These are phyloP conservation scores for Populus alba DNA, from an alignment of 345 rosid genomes.

Conservation along the genomic window DNA sequence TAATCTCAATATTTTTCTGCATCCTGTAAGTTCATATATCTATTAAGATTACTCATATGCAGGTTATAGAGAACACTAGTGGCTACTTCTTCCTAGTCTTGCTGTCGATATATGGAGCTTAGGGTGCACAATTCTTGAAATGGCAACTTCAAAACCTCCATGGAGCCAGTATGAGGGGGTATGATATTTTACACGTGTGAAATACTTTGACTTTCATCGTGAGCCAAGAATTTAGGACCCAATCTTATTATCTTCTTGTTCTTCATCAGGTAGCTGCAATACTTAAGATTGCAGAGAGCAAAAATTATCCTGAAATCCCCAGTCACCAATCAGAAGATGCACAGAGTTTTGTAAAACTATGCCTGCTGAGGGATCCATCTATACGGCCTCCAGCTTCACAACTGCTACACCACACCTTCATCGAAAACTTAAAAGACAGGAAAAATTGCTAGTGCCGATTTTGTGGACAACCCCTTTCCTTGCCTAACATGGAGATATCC, in stretches of 20 bases:
- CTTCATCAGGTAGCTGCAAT: constrained; percentile 86
- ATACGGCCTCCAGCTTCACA: constrained; percentile 71
- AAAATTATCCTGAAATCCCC: constrained; percentile 86
- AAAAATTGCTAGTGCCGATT: neutral
- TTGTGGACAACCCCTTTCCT: neutral
- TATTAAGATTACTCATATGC: constrained; percentile 4
- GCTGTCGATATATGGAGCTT: constrained; percentile 92
- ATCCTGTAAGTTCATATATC: no score
- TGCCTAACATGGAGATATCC: neutral
- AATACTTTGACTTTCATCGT: neutral
- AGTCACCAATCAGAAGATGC: constrained; percentile 78
- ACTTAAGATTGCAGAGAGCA: constrained; percentile 91
- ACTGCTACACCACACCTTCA: constrained; percentile 72
- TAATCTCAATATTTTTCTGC: neutral
- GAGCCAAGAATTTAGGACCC: no score
- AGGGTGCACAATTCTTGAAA: constrained; percentile 95
- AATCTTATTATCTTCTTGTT: neutral
- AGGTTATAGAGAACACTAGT: constrained; percentile 87
- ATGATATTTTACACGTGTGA: neutral
- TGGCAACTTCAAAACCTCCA: constrained; percentile 93
- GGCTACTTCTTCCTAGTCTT: constrained; percentile 83
- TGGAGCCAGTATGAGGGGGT: constrained; percentile 97
- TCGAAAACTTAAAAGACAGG: constrained; percentile 46
- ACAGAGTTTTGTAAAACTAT: constrained; percentile 60
- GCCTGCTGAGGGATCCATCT: constrained; percentile 83